Conservation (phyloP, 2,329 filamentous ascomycete species). For the Botrytis pseudocinerea region DNA sequence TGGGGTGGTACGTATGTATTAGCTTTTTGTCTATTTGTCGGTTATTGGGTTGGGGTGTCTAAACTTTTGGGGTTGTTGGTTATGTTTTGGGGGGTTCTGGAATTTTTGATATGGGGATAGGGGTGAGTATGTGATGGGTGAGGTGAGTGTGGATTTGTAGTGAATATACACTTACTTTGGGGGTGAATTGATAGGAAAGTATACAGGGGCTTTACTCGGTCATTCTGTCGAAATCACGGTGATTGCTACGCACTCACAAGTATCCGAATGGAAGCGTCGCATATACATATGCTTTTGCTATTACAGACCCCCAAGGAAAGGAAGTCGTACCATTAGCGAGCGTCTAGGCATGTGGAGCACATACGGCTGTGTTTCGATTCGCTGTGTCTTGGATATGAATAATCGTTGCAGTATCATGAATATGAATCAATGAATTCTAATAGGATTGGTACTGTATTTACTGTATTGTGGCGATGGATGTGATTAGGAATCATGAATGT, state of each 20-base stretch:
- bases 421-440: neutral
- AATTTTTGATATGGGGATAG: too few species aligned
- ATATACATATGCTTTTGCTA: neutral
- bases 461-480: too few species aligned
- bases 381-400: neutral
- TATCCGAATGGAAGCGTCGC: too few species aligned
- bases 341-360: too few species aligned
- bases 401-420: neutral
- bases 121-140: neutral
- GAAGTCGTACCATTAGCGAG: too few species aligned
- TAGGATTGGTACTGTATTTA: neutral
- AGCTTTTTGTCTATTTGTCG: neutral
- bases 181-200: neutral
- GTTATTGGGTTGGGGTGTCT: neutral
- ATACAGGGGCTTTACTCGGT: too few species aligned
- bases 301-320: neutral
- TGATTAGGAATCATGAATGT: too few species aligned
- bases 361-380: neutral
- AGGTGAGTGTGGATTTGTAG: neutral
- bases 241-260: neutral
- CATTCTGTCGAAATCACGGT: too few species aligned
- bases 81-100: neutral
- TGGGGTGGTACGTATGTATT: neutral
- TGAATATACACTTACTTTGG: neutral
- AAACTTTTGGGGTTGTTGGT: rapidly evolving